Conservation (phyloP, 2,329 filamentous ascomycete species). For the Huntiella decipiens region DNA sequence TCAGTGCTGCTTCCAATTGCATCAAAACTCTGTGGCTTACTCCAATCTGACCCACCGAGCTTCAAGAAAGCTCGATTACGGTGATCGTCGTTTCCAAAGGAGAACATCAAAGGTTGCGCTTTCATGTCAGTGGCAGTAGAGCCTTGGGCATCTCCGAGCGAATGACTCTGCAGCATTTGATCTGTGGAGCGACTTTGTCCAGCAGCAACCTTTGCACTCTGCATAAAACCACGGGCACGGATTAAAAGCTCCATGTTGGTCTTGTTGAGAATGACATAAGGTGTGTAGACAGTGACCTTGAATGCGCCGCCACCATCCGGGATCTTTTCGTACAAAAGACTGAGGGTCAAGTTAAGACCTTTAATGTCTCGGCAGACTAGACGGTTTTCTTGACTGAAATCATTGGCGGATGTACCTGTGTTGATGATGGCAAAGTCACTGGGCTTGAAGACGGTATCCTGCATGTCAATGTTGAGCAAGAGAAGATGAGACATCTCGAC, state of each 20-base stretch:
- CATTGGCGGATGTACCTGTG: conserved; percentile 55
- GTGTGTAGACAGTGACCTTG: conserved; percentile 85
- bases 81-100: conserved; percentile 70
- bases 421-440: conserved; percentile 98
- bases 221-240: conserved; percentile 73
- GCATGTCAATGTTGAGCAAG: conserved; percentile 84
- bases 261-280: conserved; percentile 88
- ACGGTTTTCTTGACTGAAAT: conserved; percentile 68
- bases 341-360: conserved; percentile 59
- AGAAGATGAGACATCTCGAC: conserved; percentile 89
- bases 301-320: conserved; percentile 90
- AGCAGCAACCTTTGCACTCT: conserved; percentile 64
- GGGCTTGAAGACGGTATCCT: conserved; percentile 83
- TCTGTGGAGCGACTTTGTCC: conserved; percentile 39
- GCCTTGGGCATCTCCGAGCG: background rate
- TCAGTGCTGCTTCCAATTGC: conserved; percentile 88
- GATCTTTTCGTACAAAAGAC: conserved; percentile 76
- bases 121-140: conserved; percentile 9
- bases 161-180: background rate
- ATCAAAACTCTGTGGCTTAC: conserved; percentile 93
- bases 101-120: conserved; percentile 87
- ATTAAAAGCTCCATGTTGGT: conserved; percentile 79
- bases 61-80: conserved; percentile 79
- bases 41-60: conserved; percentile 83
- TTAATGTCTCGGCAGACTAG: conserved; percentile 71